Evolutionary conservation across 208 protist species (phyloP).

Genomic region (Trypanosoma conorhini): DNA sequence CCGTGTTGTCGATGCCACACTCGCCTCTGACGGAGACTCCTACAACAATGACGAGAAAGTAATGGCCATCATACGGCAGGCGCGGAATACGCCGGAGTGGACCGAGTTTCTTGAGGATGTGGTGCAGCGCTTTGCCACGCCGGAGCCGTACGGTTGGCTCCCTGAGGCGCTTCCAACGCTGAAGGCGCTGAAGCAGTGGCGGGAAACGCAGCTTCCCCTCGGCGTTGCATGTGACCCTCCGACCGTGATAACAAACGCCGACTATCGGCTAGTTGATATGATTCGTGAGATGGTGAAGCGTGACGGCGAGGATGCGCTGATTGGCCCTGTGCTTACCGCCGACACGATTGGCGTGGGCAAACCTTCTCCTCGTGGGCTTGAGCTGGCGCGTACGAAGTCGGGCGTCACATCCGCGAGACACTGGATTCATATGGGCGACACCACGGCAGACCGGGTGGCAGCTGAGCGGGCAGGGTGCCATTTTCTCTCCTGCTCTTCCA

Average conservation of each 20-base stretch:
- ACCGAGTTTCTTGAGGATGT: slow-evolving; percentile 11
- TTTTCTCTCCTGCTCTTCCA: slow-evolving; percentile 46
- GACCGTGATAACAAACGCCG: slow-evolving; percentile 22
- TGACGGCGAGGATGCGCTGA: slow-evolving; percentile 2
- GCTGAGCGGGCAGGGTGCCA: slow-evolving; percentile 47
- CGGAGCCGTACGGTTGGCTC: slow-evolving; percentile 54
- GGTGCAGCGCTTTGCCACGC: slow-evolving; percentile 35
- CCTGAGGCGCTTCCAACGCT: slow-evolving; percentile 51
- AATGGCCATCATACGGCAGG: slow-evolving; percentile 10
- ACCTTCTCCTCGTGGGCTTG: slow-evolving; percentile 59
- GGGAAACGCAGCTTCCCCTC: slow-evolving; percentile 2
- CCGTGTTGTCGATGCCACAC: slow-evolving; percentile 33
- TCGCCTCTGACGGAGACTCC: slow-evolving; percentile 4
- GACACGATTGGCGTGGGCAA: slow-evolving; percentile 52
- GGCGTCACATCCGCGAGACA: slow-evolving; percentile 22
- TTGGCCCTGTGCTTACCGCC: slow-evolving; percentile 45
- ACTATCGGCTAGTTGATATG: slow-evolving; percentile 5
- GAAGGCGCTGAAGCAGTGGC: slow-evolving; percentile 39
- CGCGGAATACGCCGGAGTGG: slow-evolving; percentile 5
- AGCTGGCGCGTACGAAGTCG: slow-evolving; percentile 19
- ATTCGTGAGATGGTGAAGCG: slow-evolving; percentile 13
- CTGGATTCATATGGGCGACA: slow-evolving; percentile 72
- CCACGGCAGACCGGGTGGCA: slow-evolving; percentile 50
- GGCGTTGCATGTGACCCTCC: slow-evolving; percentile 11
- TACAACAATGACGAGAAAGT: slow-evolving; percentile 11